Evolutionary conservation across 2,329 filamentous ascomycete species (phyloP).

Genomic region (Exophiala xenobiotica): DNA sequence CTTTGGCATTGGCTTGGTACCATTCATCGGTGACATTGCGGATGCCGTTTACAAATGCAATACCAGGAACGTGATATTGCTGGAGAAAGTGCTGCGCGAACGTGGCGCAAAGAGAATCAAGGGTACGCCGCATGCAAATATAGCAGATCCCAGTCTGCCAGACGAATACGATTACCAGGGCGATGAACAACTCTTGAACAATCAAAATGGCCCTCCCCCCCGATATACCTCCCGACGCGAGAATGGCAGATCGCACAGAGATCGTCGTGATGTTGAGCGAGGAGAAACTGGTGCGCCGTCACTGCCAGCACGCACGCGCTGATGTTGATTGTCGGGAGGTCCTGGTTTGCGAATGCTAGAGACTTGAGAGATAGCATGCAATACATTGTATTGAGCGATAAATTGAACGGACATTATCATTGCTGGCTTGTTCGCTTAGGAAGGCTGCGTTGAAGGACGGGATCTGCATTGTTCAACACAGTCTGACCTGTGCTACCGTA

Average conservation of each 20-base stretch:
- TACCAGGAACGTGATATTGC: slow-evolving; percentile 46
- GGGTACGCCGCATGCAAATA: slow-evolving; percentile 31
- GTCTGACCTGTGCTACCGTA: too few species aligned
- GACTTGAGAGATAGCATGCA: not conserved
- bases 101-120: slow-evolving; percentile 39
- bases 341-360: not conserved
- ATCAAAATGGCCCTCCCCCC: slow-evolving; percentile 24
- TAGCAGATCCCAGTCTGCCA: slow-evolving; percentile 38
- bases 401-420: too few species aligned
- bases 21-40: slow-evolving; percentile 50
- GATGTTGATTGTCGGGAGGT: not conserved
- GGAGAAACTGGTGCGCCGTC: slow-evolving; percentile 19
- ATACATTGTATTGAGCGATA: not conserved
- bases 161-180: slow-evolving; percentile 30
- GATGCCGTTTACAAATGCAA: slow-evolving; percentile 51
- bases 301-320: slow-evolving; percentile 27
- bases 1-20: slow-evolving; percentile 51
- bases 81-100: slow-evolving; percentile 46
- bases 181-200: slow-evolving; percentile 31
- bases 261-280: slow-evolving; percentile 32
- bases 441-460: too few species aligned
- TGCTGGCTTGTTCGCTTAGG: too few species aligned
- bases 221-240: slow-evolving; percentile 31
- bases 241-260: slow-evolving; percentile 28
- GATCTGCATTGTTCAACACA: too few species aligned